Percentiles rank a stretch among this genome's conserved stretches.
Conservation (phyloP, 1,284 basidiomycete genomes). For the Fomes fomentarius region DNA sequence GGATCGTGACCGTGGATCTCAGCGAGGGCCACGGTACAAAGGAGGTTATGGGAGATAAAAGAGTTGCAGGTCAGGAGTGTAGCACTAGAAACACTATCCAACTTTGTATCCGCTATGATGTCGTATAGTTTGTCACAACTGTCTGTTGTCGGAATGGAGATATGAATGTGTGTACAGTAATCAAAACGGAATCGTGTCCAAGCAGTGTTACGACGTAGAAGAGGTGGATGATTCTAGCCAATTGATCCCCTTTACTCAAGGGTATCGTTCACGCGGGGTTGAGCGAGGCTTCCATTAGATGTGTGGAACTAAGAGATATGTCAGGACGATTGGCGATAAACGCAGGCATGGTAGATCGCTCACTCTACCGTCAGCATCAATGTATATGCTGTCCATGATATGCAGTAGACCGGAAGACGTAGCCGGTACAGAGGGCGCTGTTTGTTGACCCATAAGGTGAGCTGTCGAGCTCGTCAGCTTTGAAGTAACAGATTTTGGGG, state of each 20-base stretch:
- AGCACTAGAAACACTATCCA: background rate
- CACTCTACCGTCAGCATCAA: constrained; percentile 11
- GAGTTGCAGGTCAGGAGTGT: background rate
- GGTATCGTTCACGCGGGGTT: too few species aligned
- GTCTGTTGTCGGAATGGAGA: background rate
- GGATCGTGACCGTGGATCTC: constrained; percentile 14
- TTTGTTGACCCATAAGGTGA: background rate
- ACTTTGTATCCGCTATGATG: background rate
- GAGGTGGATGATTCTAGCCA: too few species aligned
- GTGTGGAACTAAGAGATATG: constrained; percentile 1
- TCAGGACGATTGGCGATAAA: background rate
- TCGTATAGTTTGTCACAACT: background rate
- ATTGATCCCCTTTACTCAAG: too few species aligned
- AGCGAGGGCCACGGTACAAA: constrained; percentile 31
- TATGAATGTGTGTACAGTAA: too few species aligned
- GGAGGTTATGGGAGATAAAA: constrained; percentile 34
- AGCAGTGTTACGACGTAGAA: too few species aligned
- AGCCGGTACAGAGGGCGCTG: background rate
- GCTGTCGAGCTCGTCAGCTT: background rate
- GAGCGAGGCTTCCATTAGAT: background rate
- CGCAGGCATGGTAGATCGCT: background rate
- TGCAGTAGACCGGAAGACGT: background rate
- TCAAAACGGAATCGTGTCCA: too few species aligned
- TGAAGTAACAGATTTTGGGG: background rate
- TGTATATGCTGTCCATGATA: constrained; percentile 6